These are phyloP conservation scores for Hypoxylon subgilvum DNA, from an alignment of 495 filamentous ascomycete species.

Conservation along the genomic window DNA sequence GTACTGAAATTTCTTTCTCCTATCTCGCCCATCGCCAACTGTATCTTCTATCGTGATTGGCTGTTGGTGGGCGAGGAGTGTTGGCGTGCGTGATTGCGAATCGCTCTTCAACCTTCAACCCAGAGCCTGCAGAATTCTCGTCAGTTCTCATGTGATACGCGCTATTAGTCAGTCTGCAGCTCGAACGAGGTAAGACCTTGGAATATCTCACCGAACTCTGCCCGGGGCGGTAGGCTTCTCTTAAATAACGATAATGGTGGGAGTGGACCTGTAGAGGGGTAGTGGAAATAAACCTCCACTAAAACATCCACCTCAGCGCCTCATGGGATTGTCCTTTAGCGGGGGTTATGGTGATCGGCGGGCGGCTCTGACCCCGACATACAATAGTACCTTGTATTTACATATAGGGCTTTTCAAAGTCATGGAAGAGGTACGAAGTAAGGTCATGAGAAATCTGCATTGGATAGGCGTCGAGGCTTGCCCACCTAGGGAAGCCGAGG, in stretches of 20 bases:
- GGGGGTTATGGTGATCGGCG: not conserved
- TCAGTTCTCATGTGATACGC: conserved; percentile 30
- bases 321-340: conserved; percentile 12
- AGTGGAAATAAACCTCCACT: conserved; percentile 40
- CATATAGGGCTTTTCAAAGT: no score
- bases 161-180: conserved; percentile 17
- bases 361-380: conserved; percentile 14
- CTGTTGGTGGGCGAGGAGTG: not conserved
- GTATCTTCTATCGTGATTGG: not conserved
- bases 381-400: conserved; percentile 5
- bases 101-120: not conserved
- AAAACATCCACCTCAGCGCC: conserved; percentile 26
- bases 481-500: conserved; percentile 29
- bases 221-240: conserved; percentile 19
- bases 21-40: not conserved
- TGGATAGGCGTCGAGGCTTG: conserved; percentile 8
- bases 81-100: conserved; percentile 20
- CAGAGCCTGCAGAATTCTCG: conserved; percentile 1
- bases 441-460: conserved; percentile 4
- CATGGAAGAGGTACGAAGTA: no score
- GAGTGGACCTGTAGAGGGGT: conserved; percentile 17
- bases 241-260: conserved; percentile 12
- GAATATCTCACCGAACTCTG: conserved; percentile 37
- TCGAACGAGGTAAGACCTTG: conserved; percentile 37
- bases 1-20: no score